These are phyloP conservation scores for Blastobotrys serpentis DNA, from an alignment of 1,139 yeast genomes.

Conservation along the genomic window DNA sequence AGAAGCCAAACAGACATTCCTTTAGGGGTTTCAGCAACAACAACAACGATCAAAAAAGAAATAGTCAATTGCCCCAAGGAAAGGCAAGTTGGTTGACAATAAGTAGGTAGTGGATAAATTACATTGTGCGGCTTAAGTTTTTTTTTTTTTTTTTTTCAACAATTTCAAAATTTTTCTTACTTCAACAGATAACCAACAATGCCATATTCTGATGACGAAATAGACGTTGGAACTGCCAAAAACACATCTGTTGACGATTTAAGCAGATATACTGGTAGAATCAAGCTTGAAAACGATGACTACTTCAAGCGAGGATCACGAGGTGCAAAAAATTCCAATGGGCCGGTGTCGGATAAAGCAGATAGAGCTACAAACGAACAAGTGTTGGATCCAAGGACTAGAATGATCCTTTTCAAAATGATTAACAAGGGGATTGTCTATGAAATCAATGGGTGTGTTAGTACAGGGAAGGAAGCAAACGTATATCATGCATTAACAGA, in stretches of 20 bases:
- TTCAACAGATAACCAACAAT: too few species aligned
- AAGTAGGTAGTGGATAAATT: too few species aligned
- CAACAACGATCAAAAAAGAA: too few species aligned
- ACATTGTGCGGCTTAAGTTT: too few species aligned
- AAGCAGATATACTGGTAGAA: constrained; percentile 21
- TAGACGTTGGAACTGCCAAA: constrained; percentile 15
- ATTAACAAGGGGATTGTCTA: constrained; percentile 80
- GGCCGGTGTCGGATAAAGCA: constrained; percentile 61
- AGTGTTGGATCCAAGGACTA: constrained; percentile 91
- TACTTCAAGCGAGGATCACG: constrained; percentile 36
- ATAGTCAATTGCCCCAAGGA: too few species aligned
- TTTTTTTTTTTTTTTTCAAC: too few species aligned
- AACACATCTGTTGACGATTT: constrained; percentile 6
- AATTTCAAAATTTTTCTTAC: too few species aligned
- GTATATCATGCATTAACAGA: constrained; percentile 91
- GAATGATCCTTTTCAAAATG: constrained; percentile 75
- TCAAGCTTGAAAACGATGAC: constrained; percentile 32
- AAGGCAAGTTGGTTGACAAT: too few species aligned
- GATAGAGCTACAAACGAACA: constrained; percentile 97
- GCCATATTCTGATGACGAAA: constrained; percentile 19
- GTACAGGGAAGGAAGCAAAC: constrained; percentile 98
- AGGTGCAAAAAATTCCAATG: constrained; percentile 31
- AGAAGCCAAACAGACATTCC: too few species aligned
- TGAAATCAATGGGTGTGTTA: constrained; percentile 87
- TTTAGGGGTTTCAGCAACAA: too few species aligned